A percentile compares a stretch with the other conserved stretches of the same genome.
Conservation (phyloP, 1,284 basidiomycete genomes). For the Kalmanozyma brasiliensis region DNA sequence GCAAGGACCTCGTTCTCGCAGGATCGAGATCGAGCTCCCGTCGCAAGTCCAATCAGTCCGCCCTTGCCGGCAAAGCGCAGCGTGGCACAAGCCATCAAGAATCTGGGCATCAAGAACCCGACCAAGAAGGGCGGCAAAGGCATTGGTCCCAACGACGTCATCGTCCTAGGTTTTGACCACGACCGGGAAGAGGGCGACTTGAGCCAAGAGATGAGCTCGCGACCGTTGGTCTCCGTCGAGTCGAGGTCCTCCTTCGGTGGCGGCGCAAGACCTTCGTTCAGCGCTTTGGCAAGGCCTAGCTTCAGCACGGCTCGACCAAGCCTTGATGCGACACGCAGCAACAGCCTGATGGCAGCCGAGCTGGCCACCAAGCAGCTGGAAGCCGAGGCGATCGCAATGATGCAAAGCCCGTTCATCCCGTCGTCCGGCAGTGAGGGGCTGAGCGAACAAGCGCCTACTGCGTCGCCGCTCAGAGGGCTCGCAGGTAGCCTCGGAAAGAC, state of each 20-base stretch:
- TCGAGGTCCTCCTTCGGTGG: conserved; percentile 26
- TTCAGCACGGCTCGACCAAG: conserved; percentile 22
- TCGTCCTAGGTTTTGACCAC: conserved; percentile 17
- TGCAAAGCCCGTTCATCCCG: conserved; percentile 22
- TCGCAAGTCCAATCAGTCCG: conserved; percentile 41
- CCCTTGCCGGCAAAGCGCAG: conserved; percentile 14
- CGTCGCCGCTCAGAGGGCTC: neutral
- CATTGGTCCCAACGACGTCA: conserved; percentile 30
- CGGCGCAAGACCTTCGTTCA: conserved; percentile 24
- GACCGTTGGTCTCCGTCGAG: conserved; percentile 31
- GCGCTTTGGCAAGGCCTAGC: conserved; percentile 11
- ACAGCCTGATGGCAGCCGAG: conserved; percentile 13
- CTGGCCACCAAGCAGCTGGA: conserved; percentile 20
- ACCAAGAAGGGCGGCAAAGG: conserved; percentile 26
- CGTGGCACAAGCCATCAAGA: conserved; percentile 28
- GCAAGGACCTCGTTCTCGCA: conserved; percentile 41
- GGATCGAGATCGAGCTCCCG: conserved; percentile 42
- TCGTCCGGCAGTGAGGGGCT: conserved; percentile 13
- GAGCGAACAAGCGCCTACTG: conserved; percentile 11
- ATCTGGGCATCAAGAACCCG: conserved; percentile 23
- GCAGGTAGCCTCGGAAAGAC: conserved; percentile 2
- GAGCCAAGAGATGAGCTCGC: neutral
- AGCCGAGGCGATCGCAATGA: conserved; percentile 16
- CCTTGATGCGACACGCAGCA: conserved; percentile 18
- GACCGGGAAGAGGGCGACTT: neutral